Percentiles rank a stretch among this genome's conserved stretches.
phyloP scores from a whole-genome alignment of 2,329 filamentous ascomycete genomes.

The Aspergillus ochraceoroseus region DNA sequence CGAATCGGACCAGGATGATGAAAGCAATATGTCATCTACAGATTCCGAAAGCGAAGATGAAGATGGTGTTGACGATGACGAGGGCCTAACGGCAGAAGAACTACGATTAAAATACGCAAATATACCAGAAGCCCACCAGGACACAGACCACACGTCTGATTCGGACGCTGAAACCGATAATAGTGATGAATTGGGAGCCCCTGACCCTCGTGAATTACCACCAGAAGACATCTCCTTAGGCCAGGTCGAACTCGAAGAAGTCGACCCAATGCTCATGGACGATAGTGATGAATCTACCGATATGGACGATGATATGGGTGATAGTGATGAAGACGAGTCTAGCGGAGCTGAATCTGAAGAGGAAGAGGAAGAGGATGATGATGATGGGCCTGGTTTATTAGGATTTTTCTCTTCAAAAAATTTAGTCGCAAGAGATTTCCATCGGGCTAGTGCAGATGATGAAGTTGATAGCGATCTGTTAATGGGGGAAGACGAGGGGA shows the following conservation, averaged over 20 bases:
- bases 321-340: slow-evolving; percentile 47
- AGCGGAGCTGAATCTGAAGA: slow-evolving; percentile 52
- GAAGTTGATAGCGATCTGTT: slow-evolving; percentile 42
- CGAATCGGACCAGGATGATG: slow-evolving; percentile 56
- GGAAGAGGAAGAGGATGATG: slow-evolving; percentile 45
- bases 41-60: slow-evolving; percentile 42
- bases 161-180: slow-evolving; percentile 24
- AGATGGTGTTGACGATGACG: slow-evolving; percentile 41
- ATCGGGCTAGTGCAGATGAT: slow-evolving; percentile 27
- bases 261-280: slow-evolving; percentile 44
- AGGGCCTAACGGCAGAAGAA: slow-evolving; percentile 45
- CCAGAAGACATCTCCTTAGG: slow-evolving; percentile 27
- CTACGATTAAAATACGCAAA: slow-evolving; percentile 47
- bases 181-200: slow-evolving; percentile 19
- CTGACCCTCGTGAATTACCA: slow-evolving; percentile 12
- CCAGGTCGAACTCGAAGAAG: slow-evolving; percentile 39
- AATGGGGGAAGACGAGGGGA: slow-evolving; percentile 27
- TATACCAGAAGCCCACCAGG: slow-evolving; percentile 28
- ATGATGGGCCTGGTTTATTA: slow-evolving; percentile 40
- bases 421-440: slow-evolving; percentile 18
- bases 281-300: slow-evolving; percentile 47
- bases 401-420: slow-evolving; percentile 47
- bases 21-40: slow-evolving; percentile 48
- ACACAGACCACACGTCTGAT: slow-evolving; percentile 24
- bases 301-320: slow-evolving; percentile 48